Evolutionary conservation across 2,329 filamentous ascomycete species (phyloP).

Genomic region (Trichoderma koningii): DNA sequence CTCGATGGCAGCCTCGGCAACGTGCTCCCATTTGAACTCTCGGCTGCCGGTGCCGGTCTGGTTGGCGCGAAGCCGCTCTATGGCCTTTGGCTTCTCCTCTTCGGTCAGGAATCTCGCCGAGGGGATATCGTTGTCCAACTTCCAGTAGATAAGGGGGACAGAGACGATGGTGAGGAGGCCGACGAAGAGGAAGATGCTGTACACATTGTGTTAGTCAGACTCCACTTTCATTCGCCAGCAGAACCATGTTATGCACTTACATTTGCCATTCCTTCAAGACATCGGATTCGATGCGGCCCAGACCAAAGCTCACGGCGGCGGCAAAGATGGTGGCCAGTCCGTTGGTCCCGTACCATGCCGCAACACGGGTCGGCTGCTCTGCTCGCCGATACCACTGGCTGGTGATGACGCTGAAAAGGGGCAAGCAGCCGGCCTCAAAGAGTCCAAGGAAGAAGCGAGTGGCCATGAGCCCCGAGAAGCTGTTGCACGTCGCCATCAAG

Average conservation of each 20-base stretch:
- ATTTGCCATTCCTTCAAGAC: constrained; percentile 34
- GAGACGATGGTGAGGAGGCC: constrained; percentile 62
- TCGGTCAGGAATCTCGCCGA: constrained; percentile 61
- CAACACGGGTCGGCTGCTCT: constrained; percentile 64
- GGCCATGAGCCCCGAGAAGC: constrained; percentile 51
- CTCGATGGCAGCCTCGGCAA: constrained; percentile 53
- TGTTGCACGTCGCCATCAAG: constrained; percentile 50
- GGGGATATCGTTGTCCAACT: constrained; percentile 60
- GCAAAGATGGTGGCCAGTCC: constrained; percentile 60
- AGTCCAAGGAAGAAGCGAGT: constrained; percentile 52
- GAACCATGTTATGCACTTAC: constrained; percentile 20
- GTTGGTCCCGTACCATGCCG: constrained; percentile 67
- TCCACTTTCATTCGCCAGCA: too few relatives aligned
- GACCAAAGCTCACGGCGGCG: constrained; percentile 56
- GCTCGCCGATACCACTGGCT: constrained; percentile 50
- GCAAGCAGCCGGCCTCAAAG: constrained; percentile 55
- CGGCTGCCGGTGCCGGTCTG: constrained; percentile 74
- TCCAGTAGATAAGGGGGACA: constrained; percentile 60
- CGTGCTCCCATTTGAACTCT: constrained; percentile 68
- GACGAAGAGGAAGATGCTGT: constrained; percentile 58
- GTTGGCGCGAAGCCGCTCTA: constrained; percentile 73
- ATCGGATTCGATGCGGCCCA: constrained; percentile 53
- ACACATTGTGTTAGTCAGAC: not conserved
- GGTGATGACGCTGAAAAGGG: constrained; percentile 51
- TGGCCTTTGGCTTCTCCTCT: constrained; percentile 65